phyloP scores from a whole-genome alignment of 345 rosid genomes.

The Schrenkiella parvula region DNA sequence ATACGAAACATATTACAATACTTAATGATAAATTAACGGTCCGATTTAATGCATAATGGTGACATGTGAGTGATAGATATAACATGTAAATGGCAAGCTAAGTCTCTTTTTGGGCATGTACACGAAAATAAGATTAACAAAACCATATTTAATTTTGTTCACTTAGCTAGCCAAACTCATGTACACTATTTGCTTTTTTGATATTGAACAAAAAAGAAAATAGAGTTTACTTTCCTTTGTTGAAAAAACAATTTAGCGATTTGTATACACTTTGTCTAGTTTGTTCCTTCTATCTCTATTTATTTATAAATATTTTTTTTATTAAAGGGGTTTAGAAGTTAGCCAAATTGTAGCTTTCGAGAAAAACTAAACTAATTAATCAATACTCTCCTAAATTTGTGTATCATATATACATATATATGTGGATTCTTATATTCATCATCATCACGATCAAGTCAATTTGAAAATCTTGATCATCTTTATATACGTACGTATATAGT shows the following conservation, averaged over 20 bases:
- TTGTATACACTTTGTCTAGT: background rate
- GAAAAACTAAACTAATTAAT: constrained; percentile 24
- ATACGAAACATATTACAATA: constrained; percentile 15
- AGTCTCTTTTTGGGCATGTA: background rate
- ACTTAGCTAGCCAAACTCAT: background rate
- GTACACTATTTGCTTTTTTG: background rate
- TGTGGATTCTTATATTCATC: background rate
- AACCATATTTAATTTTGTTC: background rate
- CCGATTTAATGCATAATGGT: constrained; percentile 10
- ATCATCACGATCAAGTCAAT: constrained; percentile 1
- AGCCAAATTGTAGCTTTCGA: constrained; percentile 30
- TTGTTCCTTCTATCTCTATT: background rate
- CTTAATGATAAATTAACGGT: constrained; percentile 1
- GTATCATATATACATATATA: background rate
- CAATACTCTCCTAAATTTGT: background rate
- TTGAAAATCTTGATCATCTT: background rate
- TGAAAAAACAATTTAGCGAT: background rate
- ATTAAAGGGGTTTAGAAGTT: background rate
- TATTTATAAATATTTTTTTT: background rate
- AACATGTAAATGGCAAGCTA: constrained; percentile 17
- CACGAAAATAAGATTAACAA: no score
- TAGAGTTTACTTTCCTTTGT: background rate
- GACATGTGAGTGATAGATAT: constrained; percentile 21
- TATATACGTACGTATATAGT: background rate
- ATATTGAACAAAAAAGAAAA: background rate